A percentile compares a stretch with the other conserved stretches of the same genome.
These are phyloP conservation scores for Zygosaccharomyces gambellarensis DNA, from an alignment of 805 yeast genomes.

Conservation along the genomic window DNA sequence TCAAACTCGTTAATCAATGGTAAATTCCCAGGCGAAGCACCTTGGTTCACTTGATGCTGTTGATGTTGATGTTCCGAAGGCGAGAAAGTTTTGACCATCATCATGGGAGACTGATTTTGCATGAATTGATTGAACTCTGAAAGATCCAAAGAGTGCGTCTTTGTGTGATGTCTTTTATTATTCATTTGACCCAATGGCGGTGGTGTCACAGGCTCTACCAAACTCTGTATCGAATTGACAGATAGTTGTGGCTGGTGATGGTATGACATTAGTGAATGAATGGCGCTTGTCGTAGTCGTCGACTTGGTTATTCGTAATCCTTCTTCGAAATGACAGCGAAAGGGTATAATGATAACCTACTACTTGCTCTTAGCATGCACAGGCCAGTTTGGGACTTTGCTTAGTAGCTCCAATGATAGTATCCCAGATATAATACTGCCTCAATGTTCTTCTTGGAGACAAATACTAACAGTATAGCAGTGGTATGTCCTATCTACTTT, in stretches of 20 bases:
- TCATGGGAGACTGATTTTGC: conserved; percentile 18
- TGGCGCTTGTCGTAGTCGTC: background rate
- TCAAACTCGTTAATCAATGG: conserved; percentile 37
- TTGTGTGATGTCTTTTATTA: conserved; percentile 26
- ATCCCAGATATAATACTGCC: background rate
- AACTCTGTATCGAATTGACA: conserved; percentile 32
- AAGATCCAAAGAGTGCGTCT: conserved; percentile 32
- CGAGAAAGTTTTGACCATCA: conserved; percentile 12
- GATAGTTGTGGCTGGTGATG: conserved; percentile 33
- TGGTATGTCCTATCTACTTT: background rate
- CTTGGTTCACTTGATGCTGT: conserved; percentile 10
- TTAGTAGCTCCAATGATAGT: background rate
- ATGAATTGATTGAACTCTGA: conserved; percentile 30
- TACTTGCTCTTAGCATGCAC: conserved; percentile 10
- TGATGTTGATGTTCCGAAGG: conserved; percentile 14
- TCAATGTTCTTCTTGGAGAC: background rate
- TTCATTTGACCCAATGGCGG: conserved; percentile 35
- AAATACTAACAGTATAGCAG: background rate
- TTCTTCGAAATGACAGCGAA: conserved; percentile 9
- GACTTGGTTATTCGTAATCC: background rate
- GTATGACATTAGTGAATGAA: conserved; percentile 13
- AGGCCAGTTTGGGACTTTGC: background rate
- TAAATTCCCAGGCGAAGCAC: conserved; percentile 22
- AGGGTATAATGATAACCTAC: conserved; percentile 8
- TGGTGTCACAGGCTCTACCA: conserved; percentile 51